Conservation (phyloP, 306 rosid species). For the Trifolium repens region DNA sequence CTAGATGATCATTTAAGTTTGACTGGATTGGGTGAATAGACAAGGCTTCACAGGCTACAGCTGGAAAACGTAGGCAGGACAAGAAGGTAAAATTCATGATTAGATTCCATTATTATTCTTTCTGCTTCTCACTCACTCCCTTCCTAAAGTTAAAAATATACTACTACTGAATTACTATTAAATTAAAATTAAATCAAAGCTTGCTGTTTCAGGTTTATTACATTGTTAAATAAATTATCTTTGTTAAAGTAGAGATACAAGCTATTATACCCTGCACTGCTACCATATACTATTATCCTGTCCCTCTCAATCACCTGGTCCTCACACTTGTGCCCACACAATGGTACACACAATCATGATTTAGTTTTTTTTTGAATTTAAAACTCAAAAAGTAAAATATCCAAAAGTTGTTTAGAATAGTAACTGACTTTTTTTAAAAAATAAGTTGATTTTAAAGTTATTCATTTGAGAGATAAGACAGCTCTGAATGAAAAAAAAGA, state of each 20-base stretch:
- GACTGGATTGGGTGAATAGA: conserved; percentile 56
- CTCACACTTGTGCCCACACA: conserved; percentile 45
- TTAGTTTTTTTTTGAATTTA: background rate
- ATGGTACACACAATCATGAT: conserved; percentile 27
- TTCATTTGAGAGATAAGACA: too few species aligned
- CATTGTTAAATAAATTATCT: conserved; percentile 21
- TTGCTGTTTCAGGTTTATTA: background rate
- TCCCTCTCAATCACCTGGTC: conserved; percentile 25
- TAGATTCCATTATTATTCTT: conserved; percentile 99
- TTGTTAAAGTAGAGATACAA: conserved; percentile 36
- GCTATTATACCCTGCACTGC: conserved; percentile 35
- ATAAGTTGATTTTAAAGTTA: too few species aligned
- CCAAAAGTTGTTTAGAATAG: too few species aligned
- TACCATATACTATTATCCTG: conserved; percentile 22
- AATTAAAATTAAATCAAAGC: conserved; percentile 33
- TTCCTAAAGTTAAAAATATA: conserved; percentile 27
- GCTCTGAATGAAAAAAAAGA: too few species aligned
- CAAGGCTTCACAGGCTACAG: conserved; percentile 59
- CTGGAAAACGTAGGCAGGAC: conserved; percentile 92
- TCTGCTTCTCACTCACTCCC: conserved; percentile 62
- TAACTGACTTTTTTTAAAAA: too few species aligned
- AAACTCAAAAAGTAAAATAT: too few species aligned
- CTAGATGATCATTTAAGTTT: conserved; percentile 63
- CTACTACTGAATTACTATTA: too few species aligned
- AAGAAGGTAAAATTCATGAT: conserved; percentile 84